Evolutionary conservation across 1,139 yeast species (phyloP), one percentile per base, ranked within the genome.

Genomic region (Zygoascus hellenicus): DNA sequence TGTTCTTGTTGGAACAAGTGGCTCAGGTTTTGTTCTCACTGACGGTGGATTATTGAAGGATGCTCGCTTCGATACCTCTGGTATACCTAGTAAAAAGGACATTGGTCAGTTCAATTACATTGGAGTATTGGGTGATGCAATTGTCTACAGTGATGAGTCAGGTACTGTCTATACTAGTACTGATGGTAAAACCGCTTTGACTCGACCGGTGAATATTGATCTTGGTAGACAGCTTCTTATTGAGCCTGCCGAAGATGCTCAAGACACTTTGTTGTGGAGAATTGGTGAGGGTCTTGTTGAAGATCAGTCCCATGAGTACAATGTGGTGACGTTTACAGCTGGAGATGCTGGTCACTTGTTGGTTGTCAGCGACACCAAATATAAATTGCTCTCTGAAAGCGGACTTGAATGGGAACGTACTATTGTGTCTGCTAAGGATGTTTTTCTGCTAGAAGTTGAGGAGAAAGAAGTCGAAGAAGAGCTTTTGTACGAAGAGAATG

Each of bases 401-500:
- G 32, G 29, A 11, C 15, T 34, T n/a, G 19, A 33, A 22, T 32
- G 34, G 29, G 19, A 29, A 14, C 33, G 39, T 10, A 37, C 36
- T 5, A 9, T 38, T 17, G 13, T 44, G 19, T 17, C 28, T 3
- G 45, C 40, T 9, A 22, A 19, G 4, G 45, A 44, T 29, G 48
- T 44, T 31, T 60, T 69, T 2, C 62, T 76, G 37, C 56, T 76
- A 14, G 75, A 74, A 56, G 67, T 5, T 59, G 48, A 46, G 14
- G 45, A 46, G 13, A 36, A 13, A 13, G 41, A 43, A 13, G 66
- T 9, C 48, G 60, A 63, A 9, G 63, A 66, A 29, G 78, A 75
- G 40, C 54, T 74, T 10, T 48, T 60, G 15, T 58, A 59, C 22
- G 81, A 75, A 54, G 72, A 69, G 41, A 58, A 61, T 6, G 60